phyloP scores from a whole-genome alignment of 331 rosid genomes.

The Saraca asoca region DNA sequence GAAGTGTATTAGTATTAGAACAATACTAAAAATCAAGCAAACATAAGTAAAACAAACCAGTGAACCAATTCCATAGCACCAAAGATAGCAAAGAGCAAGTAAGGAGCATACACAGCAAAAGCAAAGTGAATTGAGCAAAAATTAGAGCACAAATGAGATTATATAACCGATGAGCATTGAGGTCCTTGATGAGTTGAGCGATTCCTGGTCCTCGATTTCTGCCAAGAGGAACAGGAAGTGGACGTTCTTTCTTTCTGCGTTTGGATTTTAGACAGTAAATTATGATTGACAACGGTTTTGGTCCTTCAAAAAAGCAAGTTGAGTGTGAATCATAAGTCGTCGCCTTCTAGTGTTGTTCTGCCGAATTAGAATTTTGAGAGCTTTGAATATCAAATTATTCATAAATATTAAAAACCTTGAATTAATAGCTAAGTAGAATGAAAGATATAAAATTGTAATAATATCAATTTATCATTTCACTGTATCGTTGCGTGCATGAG shows the following conservation, averaged over 20 bases:
- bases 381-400: too few relatives aligned
- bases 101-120: background rate
- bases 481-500: too few relatives aligned
- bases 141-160: background rate
- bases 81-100: conserved; percentile 30
- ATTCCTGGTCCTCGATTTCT: conserved; percentile 51
- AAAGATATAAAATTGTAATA: too few relatives aligned
- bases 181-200: conserved; percentile 53
- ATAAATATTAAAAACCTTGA: too few relatives aligned
- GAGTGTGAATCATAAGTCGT: conserved; percentile 26
- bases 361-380: conserved; percentile 14
- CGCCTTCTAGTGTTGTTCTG: conserved; percentile 22
- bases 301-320: conserved; percentile 6
- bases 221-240: conserved; percentile 50
- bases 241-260: conserved; percentile 36
- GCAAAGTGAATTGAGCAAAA: conserved; percentile 11
- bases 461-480: too few relatives aligned
- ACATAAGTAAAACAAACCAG: conserved; percentile 34
- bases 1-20: conserved; percentile 14
- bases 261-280: conserved; percentile 28
- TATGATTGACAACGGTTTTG: background rate
- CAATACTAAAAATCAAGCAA: conserved; percentile 40
- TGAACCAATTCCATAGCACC: conserved; percentile 30
- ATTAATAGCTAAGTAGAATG: too few relatives aligned
- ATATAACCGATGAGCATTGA: conserved; percentile 40